A percentile compares a stretch with the other conserved stretches of the same genome.
Evolutionary conservation across 345 rosid species (phyloP).

Genomic region (Geranium rotundifolium): DNA sequence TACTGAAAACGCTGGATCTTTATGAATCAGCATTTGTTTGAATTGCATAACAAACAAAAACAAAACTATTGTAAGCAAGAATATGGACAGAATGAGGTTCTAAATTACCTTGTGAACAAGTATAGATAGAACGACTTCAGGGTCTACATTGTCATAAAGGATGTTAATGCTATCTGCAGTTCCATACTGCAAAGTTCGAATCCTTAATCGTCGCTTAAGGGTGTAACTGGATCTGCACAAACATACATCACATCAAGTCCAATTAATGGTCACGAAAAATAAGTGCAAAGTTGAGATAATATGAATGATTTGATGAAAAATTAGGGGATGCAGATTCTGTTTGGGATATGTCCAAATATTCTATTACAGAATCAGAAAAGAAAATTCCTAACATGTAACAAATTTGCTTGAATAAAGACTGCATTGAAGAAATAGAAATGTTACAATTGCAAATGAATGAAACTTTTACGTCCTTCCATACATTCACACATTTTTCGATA

Average conservation of each 20-base stretch:
- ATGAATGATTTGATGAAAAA: background rate
- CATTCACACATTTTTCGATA: too few relatives aligned
- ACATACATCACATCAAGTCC: slow-evolving; percentile 14
- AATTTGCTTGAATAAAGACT: too few relatives aligned
- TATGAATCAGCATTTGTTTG: background rate
- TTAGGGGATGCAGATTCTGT: background rate
- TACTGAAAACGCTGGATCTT: too few relatives aligned
- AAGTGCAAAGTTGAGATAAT: background rate
- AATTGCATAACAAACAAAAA: too few relatives aligned
- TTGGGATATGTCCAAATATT: background rate
- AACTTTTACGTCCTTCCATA: too few relatives aligned
- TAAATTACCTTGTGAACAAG: slow-evolving; percentile 85
- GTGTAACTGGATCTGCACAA: slow-evolving; percentile 51
- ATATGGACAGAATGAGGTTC: slow-evolving; percentile 4
- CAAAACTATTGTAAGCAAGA: background rate
- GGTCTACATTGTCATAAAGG: slow-evolving; percentile 75
- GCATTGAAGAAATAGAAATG: too few relatives aligned
- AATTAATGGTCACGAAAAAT: background rate
- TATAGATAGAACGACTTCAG: slow-evolving; percentile 70
- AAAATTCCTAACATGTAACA: too few relatives aligned
- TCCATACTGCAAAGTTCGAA: slow-evolving; percentile 74
- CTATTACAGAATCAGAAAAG: background rate
- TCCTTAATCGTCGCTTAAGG: slow-evolving; percentile 74
- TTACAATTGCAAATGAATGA: background rate
- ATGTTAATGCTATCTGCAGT: slow-evolving; percentile 65